Base-by-base conservation (phyloP, 2,329 filamentous ascomycete species). In the Triangularia setosa region DNA sequence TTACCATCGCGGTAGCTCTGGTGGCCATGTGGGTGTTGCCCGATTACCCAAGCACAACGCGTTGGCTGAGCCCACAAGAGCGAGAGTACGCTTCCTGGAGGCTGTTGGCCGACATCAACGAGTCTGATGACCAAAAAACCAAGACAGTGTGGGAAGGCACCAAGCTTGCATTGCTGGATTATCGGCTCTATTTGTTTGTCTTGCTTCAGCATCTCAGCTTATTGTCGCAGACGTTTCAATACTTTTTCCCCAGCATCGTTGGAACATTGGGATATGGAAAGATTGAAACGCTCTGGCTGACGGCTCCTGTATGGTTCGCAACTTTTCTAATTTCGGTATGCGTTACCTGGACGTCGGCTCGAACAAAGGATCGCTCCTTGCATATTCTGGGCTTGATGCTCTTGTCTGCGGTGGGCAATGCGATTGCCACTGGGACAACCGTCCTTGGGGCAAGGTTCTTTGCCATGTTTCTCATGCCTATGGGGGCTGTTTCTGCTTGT, bases 181-280 rank as follows among this genome's bases (percentile, higher is more conserved):
- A 73, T 69, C 78, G 81, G 1, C 74, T 85, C 0, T 86, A 84
- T 66, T 66, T 86, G 1, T 85, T 86, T 60, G 78, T 83, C 1
- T 73, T 86, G 23, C 73, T 86, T 2, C 83, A 86, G 69, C 83
- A 85, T 63, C 70, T 79, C n/a, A 81, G 78, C 30, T 67, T 85
- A 16, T 73, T 84, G 1, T 79, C 80, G 0, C 83, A 86, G 69
- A 84, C 82, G 1, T 87, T 88, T 69, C 84, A 87, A 55, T 88
- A 88, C 71, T 88, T 88, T 76, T 89, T 89, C 74, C 87, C 87
- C 0, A 84, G 81, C 0, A 87, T 90, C 48, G 83, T 89, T 1
- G 79, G 84, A 53, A 87, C 84, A 0, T 79, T 90, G 0, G 84
- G 85, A 0, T 89, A 85, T 72, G 77, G 79, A 7, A 80, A 75